Percentiles rank a stretch among this genome's conserved stretches.
phyloP scores from a whole-genome alignment of 2,329 filamentous ascomycete species.

The Xylaria multiplex region DNA sequence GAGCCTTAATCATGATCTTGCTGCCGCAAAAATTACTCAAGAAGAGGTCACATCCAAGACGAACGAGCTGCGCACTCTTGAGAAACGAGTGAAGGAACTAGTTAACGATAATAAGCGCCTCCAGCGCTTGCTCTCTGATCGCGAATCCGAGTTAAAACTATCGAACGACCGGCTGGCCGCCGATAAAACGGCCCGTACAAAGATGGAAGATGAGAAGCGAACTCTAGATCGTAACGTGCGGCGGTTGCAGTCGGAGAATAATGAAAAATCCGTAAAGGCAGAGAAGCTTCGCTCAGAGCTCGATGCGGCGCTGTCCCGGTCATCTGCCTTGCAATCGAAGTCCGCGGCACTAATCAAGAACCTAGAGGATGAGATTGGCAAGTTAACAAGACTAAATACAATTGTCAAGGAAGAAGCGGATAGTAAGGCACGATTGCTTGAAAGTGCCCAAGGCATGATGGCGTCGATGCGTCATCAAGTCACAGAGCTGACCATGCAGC shows the following conservation, averaged over 20 bases:
- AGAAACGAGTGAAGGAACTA: constrained; percentile 84
- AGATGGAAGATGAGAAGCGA: constrained; percentile 81
- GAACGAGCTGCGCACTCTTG: constrained; percentile 76
- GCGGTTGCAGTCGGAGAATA: constrained; percentile 79
- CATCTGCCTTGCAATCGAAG: constrained; percentile 70
- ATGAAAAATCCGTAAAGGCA: constrained; percentile 76
- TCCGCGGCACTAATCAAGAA: constrained; percentile 57
- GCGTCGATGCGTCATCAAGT: constrained; percentile 94
- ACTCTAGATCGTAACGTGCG: constrained; percentile 80
- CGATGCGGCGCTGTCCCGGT: constrained; percentile 75
- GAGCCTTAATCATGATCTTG: constrained; percentile 79
- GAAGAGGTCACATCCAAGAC: constrained; percentile 73
- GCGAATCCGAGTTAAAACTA: constrained; percentile 79
- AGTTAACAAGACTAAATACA: constrained; percentile 73
- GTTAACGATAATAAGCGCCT: constrained; percentile 76
- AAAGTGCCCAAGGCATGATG: constrained; percentile 84
- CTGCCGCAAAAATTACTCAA: constrained; percentile 76
- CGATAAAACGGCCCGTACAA: constrained; percentile 76
- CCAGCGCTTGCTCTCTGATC: constrained; percentile 76
- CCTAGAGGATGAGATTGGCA: constrained; percentile 77
- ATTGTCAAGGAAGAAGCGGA: constrained; percentile 81
- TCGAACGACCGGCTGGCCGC: constrained; percentile 81
- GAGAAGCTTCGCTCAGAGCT: constrained; percentile 79
- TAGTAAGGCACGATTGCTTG: constrained; percentile 85
- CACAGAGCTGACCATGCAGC: constrained; percentile 86